Evolutionary conservation across 768 basidiomycete species (phyloP), one percentile per base, ranked within the genome.

Genomic region (Calvatia gigantea): DNA sequence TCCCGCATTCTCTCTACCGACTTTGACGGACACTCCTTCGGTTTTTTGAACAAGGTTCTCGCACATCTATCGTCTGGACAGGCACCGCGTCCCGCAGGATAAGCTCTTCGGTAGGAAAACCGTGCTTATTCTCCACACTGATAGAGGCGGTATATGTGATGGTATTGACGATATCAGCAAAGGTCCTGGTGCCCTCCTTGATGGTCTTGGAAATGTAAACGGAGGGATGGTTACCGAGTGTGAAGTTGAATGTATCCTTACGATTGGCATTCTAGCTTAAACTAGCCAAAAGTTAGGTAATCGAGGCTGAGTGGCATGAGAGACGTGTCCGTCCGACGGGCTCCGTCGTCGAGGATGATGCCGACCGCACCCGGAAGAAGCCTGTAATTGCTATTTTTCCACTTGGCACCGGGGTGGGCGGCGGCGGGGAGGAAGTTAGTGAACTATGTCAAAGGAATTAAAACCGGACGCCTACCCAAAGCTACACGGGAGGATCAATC

Each of bases 321-420:
- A 78, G 3, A 84, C 81, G 62, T 77, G 82, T 46, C n/a, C n/a
- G n/a, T n/a, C n/a, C n/a, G n/a, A n/a, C n/a, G n/a, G n/a, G n/a
- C n/a, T n/a, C 73, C 73, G 54, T 82, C 81, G 60, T 85, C 78
- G 54, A 84, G 62, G 61, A 84, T 81, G 23, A 85, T 77, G 54
- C 67, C 76, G 37, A 83, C 77, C 0, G 73, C 69, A 0, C 84
- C 85, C 6, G 80, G 70, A 2, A 87, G 74, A 27, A 86, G 69
- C 25, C 76, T 70, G 58, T 82, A 82, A 48, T 81, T 79, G 63
- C 80, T 83, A 39, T 73, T 79, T 86, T 65, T 78, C 77, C 49
- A 85, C 76, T 56, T 71, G 65, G 55, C 75, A 79, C 76, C 80
- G 43, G 11, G 60, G 51, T 57, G 44, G 4, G 44, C 12, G 6